Evolutionary conservation across 441 rosid genomes (phyloP).

Genomic region (Brassica hybrid): DNA sequence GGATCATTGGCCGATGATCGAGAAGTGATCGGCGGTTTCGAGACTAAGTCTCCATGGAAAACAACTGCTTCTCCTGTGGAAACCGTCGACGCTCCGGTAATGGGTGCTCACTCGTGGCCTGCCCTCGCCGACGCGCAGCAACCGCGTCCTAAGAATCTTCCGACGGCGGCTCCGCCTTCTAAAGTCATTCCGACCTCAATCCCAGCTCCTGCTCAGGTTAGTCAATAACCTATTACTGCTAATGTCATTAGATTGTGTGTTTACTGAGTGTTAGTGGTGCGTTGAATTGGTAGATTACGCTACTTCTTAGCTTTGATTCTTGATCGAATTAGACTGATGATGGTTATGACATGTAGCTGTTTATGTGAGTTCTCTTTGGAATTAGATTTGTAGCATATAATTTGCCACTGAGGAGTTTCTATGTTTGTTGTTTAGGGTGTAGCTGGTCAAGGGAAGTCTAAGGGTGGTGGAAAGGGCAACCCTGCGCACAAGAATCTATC

Average conservation of each 20-base stretch:
- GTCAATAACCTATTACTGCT: conserved; percentile 7
- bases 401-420: conserved; percentile 8
- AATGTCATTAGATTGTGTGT: not conserved
- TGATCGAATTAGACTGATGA: conserved; percentile 13
- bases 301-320: not conserved
- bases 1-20: conserved; percentile 61
- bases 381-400: not conserved
- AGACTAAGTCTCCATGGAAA: conserved; percentile 82
- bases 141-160: conserved; percentile 49
- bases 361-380: not conserved
- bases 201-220: conserved; percentile 45
- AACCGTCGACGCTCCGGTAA: conserved; percentile 63
- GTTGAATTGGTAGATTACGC: not conserved
- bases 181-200: conserved; percentile 35
- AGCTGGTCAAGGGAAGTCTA: conserved; percentile 57
- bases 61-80: conserved; percentile 49
- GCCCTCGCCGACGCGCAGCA: conserved; percentile 74
- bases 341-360: conserved; percentile 14
- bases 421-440: conserved; percentile 52
- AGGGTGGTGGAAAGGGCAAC: conserved; percentile 62
- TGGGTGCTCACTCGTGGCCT: conserved; percentile 91
- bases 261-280: not conserved
- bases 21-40: conserved; percentile 47
- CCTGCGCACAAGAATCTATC: conserved; percentile 57
- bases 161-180: conserved; percentile 33